Evolutionary conservation across 805 yeast genomes (phyloP), one percentile per base, ranked within the genome.

Genomic region (Starmerella etchellsii): DNA sequence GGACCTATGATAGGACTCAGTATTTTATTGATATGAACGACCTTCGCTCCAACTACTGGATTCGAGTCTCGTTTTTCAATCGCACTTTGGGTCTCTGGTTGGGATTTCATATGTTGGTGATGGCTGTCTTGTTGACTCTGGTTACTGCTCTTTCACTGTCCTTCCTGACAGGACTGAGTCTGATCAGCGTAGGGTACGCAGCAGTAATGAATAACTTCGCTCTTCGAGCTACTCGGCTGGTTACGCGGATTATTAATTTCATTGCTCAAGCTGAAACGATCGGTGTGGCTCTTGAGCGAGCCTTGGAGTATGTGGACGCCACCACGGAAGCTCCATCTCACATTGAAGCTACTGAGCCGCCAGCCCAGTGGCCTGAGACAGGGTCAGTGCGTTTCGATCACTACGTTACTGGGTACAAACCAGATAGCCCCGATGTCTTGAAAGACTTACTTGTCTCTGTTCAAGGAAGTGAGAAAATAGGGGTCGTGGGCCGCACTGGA

Each of bases 401-500:
- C 15, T 14, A 20, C 4, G 34, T 31, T 16, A 76, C 95, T 3
- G 71, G 82, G 46, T 87, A 88, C 56, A 73, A 93, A 60, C 73
- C 75, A 13, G 83, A 78, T 37, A 68, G 85, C 44, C 91, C 80
- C 36, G 70, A 81, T 22, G 93, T 84, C 4, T 67, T 87, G 61
- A 81, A 76, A 52, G 65, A 75, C 41, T 69, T 88, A 49, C 66
- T 65, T 42, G 54, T 88, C 24, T 60, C 69, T 6, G 74, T 87
- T 50, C 67, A 73, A 29, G 73, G 83, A 1, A 64, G 70, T 42
- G 96, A 87, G 57, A 88, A 88, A 59, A 68, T 87, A 55, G 97
- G 97, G 48, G 84, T 87, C 58, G 96, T 87, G 40, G 97, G 97
- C 24, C 74, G 97, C 57, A 87, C 97, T 0, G 97, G 97, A 47